Evolutionary conservation across 2,329 filamentous ascomycete genomes (phyloP).

Genomic region (Aspergillus fumigatiaffinis): DNA sequence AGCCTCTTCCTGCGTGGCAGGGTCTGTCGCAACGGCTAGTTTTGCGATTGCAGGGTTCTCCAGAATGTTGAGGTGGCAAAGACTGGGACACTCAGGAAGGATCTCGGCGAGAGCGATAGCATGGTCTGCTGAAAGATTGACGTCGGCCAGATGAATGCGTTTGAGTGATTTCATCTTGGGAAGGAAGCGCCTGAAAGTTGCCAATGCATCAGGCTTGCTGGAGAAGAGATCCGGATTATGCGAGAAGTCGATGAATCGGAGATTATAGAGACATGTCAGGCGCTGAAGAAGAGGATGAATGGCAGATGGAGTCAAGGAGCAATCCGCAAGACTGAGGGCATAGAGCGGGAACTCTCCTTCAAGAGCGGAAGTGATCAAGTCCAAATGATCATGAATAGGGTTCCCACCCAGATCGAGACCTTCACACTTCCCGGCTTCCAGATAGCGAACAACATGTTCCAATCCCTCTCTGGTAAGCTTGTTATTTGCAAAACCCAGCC

Average conservation of each 20-base stretch:
- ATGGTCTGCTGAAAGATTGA: constrained; percentile 79
- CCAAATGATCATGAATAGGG: constrained; percentile 57
- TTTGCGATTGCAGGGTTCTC: constrained; percentile 65
- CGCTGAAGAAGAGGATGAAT: constrained; percentile 72
- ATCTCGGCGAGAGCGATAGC: constrained; percentile 88
- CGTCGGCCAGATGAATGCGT: constrained; percentile 80
- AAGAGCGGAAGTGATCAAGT: constrained; percentile 34
- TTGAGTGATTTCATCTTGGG: constrained; percentile 75
- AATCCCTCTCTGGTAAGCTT: constrained; percentile 69
- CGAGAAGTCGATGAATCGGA: constrained; percentile 87
- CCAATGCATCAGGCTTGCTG: constrained; percentile 67
- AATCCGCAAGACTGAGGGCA: constrained; percentile 82
- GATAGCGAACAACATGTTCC: constrained; percentile 69
- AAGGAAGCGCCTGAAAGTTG: constrained; percentile 74
- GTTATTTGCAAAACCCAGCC: constrained; percentile 81
- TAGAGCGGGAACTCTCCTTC: constrained; percentile 58
- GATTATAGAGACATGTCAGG: constrained; percentile 64
- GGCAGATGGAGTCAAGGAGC: constrained; percentile 69
- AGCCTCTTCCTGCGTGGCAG: constrained; percentile 83
- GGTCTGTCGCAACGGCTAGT: constrained; percentile 72
- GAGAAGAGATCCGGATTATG: constrained; percentile 82
- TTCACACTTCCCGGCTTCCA: constrained; percentile 73
- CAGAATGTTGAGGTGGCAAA: constrained; percentile 83
- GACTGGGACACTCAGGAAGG: constrained; percentile 71
- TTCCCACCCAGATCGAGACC: constrained; percentile 89